Percentiles rank a stretch among this genome's conserved stretches.
Evolutionary conservation across 495 filamentous ascomycete genomes (phyloP).

Genomic region (Cairneyella variabilis): DNA sequence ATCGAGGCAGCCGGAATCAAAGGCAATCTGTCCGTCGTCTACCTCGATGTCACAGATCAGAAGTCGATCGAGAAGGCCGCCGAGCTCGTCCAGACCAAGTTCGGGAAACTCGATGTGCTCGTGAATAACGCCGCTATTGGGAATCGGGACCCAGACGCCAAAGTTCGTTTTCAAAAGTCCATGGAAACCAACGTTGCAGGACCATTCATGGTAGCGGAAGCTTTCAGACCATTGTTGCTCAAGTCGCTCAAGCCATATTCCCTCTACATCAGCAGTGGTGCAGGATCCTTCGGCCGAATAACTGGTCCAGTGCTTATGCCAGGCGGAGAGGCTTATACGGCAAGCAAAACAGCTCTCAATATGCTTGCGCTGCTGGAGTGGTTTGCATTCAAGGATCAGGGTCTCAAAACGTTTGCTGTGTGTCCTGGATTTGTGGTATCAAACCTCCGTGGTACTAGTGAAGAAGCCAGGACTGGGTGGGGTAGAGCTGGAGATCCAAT

Average conservation of each 20-base stretch:
- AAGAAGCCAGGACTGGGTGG: conserved; percentile 32
- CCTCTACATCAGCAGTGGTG: conserved; percentile 31
- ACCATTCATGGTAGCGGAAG: conserved; percentile 30
- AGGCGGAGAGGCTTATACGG: conserved; percentile 13
- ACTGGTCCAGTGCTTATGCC: neutral
- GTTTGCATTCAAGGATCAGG: conserved; percentile 34
- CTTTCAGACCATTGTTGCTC: conserved; percentile 34
- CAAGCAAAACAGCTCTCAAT: conserved; percentile 25
- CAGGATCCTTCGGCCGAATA: conserved; percentile 32
- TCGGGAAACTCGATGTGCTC: conserved; percentile 47
- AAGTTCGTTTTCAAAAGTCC: neutral
- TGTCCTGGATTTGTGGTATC: conserved; percentile 38
- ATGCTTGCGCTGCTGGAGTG: conserved; percentile 6
- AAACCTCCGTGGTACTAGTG: conserved; percentile 43
- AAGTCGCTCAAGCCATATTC: conserved; percentile 31
- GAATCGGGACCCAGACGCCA: conserved; percentile 10
- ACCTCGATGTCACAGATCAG: conserved; percentile 41
- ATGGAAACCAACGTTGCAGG: conserved; percentile 36
- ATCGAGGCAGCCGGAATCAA: conserved; percentile 21
- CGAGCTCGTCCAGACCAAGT: conserved; percentile 25
- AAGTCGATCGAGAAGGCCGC: conserved; percentile 35
- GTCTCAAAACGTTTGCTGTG: conserved; percentile 40
- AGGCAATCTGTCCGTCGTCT: conserved; percentile 1
- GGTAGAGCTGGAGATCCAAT: conserved; percentile 32
- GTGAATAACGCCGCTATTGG: conserved; percentile 55